Evolutionary conservation across 495 filamentous ascomycete genomes (phyloP).

Genomic region (Filosporella fistucella): DNA sequence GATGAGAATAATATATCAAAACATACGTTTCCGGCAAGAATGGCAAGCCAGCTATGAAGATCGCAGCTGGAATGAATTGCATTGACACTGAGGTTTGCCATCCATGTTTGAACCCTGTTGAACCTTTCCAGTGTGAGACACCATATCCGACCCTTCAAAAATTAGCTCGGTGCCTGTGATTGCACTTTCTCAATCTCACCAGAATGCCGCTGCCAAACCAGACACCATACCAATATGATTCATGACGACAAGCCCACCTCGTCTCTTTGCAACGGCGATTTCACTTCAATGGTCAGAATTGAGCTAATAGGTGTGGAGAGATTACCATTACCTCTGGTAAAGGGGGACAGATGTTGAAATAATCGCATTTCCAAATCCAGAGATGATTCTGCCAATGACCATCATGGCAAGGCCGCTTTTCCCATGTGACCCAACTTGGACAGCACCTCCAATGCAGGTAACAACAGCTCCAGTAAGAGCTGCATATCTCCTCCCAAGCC

Average conservation of each 20-base stretch:
- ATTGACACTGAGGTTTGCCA: conserved; percentile 43
- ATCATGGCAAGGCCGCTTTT: conserved; percentile 43
- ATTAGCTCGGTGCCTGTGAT: background rate
- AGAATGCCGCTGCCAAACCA: conserved; percentile 47
- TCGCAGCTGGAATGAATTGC: conserved; percentile 37
- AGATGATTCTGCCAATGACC: conserved; percentile 45
- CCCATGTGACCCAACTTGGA: conserved; percentile 38
- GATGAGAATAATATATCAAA: background rate
- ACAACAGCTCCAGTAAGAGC: conserved; percentile 40
- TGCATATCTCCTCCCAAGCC: conserved; percentile 44
- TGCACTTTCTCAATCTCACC: conserved; percentile 28
- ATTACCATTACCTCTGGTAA: conserved; percentile 43
- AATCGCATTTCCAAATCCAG: conserved; percentile 45
- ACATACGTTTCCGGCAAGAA: conserved; percentile 23
- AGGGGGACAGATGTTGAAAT: conserved; percentile 51
- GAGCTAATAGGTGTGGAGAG: background rate
- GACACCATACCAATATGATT: conserved; percentile 54
- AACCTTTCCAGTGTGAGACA: conserved; percentile 36
- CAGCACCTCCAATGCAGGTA: conserved; percentile 39
- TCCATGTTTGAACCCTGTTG: conserved; percentile 37
- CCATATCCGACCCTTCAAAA: conserved; percentile 26
- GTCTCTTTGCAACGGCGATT: conserved; percentile 44
- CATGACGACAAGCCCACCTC: conserved; percentile 50
- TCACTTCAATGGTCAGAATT: conserved; percentile 32
- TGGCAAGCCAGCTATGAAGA: conserved; percentile 37